Conservation (phyloP, 2,329 filamentous ascomycete species). For the Alternaria brassicae region DNA sequence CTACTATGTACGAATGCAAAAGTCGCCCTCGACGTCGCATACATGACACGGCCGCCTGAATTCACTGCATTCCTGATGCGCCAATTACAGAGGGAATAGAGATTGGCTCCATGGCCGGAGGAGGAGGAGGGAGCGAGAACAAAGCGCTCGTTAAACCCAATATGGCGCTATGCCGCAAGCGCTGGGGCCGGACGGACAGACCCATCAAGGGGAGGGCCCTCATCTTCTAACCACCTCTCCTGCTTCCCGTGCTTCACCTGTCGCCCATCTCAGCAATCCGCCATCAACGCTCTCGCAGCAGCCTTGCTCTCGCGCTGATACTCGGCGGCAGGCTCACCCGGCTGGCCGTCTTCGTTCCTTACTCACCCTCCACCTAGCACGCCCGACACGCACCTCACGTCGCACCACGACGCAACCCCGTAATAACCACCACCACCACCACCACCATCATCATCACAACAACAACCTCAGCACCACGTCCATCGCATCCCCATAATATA, state of each 20-base stretch:
- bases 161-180: conserved; percentile 18
- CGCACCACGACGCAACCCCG: conserved; percentile 28
- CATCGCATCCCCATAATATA: conserved; percentile 12
- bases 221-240: conserved; percentile 32
- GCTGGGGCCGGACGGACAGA: conserved; percentile 15
- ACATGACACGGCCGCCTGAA: neutral
- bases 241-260: conserved; percentile 24
- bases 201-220: conserved; percentile 19
- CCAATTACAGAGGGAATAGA: neutral
- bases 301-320: conserved; percentile 35
- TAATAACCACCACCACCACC: conserved; percentile 11
- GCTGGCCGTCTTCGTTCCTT: conserved; percentile 48
- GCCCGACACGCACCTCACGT: conserved; percentile 31
- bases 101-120: neutral
- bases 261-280: conserved; percentile 30
- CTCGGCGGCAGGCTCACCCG: conserved; percentile 35
- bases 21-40: neutral
- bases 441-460: conserved; percentile 12
- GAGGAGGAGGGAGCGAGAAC: conserved; percentile 14
- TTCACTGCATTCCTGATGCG: neutral
- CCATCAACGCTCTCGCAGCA: conserved; percentile 32
- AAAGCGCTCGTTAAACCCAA: conserved; percentile 10
- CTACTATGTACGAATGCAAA: no score
- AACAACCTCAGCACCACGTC: conserved; percentile 4
- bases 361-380: conserved; percentile 32